phyloP scores from a whole-genome alignment of 108 stramenopile genomes.

The Nitzschia inconspicua region DNA sequence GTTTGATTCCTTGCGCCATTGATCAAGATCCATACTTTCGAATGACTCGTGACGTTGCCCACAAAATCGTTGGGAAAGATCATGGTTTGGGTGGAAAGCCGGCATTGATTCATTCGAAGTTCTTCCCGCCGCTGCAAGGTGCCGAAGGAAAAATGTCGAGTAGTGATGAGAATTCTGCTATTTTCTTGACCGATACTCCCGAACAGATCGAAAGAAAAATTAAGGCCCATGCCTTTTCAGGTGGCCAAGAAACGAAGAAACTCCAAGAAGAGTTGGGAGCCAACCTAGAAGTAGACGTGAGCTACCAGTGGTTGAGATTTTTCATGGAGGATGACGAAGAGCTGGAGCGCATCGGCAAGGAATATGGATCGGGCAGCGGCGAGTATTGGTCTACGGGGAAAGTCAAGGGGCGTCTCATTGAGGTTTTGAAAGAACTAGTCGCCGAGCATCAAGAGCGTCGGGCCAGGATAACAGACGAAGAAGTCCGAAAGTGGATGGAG shows the following conservation, averaged over 20 bases:
- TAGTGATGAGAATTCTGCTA: conserved; percentile 81
- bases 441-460: conserved; percentile 85
- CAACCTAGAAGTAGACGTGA: conserved; percentile 92
- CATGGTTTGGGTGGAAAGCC: conserved; percentile 88
- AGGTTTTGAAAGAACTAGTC: conserved; percentile 85
- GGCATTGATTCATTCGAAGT: conserved; percentile 96
- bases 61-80: conserved; percentile 60
- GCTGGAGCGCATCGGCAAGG: conserved; percentile 77
- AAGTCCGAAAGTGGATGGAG: conserved; percentile 89
- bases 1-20: conserved; percentile 98
- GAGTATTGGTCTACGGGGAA: conserved; percentile 91
- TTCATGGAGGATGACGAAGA: conserved; percentile 98
- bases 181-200: conserved; percentile 95
- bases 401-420: conserved; percentile 88
- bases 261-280: conserved; percentile 93
- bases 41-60: conserved; percentile 97
- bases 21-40: conserved; percentile 99
- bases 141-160: conserved; percentile 94
- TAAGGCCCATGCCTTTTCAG: conserved; percentile 89
- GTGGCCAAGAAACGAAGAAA: conserved; percentile 93
- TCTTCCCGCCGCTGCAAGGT: conserved; percentile 98
- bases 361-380: conserved; percentile 90
- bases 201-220: conserved; percentile 86
- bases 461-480: conserved; percentile 85
- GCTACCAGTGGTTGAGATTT: conserved; percentile 96